Percentiles rank a stretch among this genome's conserved stretches.
Evolutionary conservation across 164 flowering plant genomes (phyloP).

Genomic region (Stephania japonica): DNA sequence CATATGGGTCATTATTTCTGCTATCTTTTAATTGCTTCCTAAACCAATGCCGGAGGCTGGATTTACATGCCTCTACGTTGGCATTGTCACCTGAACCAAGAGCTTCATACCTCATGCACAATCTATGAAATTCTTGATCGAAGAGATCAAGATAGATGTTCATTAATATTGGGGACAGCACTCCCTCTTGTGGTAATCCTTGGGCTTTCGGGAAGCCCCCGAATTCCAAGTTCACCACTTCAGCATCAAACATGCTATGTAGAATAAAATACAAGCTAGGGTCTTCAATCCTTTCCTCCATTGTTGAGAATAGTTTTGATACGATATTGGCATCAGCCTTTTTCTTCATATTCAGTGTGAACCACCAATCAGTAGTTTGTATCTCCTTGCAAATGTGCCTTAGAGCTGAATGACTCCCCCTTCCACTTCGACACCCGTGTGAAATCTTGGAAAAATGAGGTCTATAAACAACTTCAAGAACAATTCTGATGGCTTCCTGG

Average conservation of each 20-base stretch:
- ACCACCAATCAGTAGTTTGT: conserved; percentile 71
- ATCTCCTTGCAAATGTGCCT: conserved; percentile 65
- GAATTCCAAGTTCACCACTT: conserved; percentile 71
- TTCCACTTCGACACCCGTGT: conserved; percentile 87
- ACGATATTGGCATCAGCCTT: conserved; percentile 46
- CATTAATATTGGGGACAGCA: conserved; percentile 74
- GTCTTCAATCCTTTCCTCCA: conserved; percentile 75
- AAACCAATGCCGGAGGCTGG: conserved; percentile 74
- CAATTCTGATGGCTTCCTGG: conserved; percentile 82
- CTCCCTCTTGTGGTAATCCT: conserved; percentile 96
- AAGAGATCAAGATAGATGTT: conserved; percentile 79
- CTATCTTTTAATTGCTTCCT: conserved; percentile 57
- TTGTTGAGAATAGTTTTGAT: conserved; percentile 42
- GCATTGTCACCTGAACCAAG: too few species aligned
- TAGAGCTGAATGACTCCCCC: conserved; percentile 62
- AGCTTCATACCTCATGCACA: conserved; percentile 78
- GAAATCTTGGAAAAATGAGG: conserved; percentile 83
- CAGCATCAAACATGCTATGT: conserved; percentile 52
- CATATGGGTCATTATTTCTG: conserved; percentile 3
- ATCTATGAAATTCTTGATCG: conserved; percentile 55
- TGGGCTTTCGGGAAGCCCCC: conserved; percentile 95
- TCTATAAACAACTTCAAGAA: conserved; percentile 71
- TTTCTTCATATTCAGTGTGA: conserved; percentile 45
- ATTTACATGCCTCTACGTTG: conserved; percentile 25
- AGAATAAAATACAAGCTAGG: conserved; percentile 39